Evolutionary conservation across 345 rosid species (phyloP).

Genomic region (Crucihimalaya himalaica): DNA sequence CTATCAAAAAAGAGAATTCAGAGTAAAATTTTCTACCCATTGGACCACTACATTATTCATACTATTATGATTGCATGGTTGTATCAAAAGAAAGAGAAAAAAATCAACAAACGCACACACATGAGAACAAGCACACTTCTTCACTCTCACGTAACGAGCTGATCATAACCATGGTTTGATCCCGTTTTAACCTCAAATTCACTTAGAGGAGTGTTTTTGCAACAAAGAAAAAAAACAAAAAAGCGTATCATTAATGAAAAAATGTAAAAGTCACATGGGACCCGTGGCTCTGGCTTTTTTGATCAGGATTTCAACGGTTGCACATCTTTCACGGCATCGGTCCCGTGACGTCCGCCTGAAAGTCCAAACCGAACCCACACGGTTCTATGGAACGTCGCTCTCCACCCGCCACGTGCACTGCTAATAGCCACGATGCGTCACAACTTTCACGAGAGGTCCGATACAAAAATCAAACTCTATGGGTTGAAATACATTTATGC

Average conservation of each 20-base stretch:
- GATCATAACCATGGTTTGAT: background rate
- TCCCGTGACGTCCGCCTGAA: slow-evolving; percentile 35
- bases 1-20: no score
- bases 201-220: background rate
- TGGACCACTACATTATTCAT: background rate
- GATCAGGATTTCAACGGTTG: slow-evolving; percentile 15
- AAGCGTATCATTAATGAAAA: slow-evolving; percentile 5
- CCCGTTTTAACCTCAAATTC: background rate
- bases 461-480: background rate
- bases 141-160: background rate
- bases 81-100: background rate
- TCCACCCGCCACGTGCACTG: slow-evolving; percentile 34
- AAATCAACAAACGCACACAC: background rate
- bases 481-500: background rate
- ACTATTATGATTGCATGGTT: background rate
- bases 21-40: no score
- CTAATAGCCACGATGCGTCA: slow-evolving; percentile 19
- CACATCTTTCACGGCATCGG: slow-evolving; percentile 30
- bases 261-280: slow-evolving; percentile 30
- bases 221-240: background rate
- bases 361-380: slow-evolving; percentile 48
- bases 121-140: background rate
- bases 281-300: slow-evolving; percentile 16
- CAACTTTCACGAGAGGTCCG: slow-evolving; percentile 34
- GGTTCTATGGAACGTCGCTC: slow-evolving; percentile 41